These are phyloP conservation scores for Fusarium veterinarium DNA, from an alignment of 2,329 filamentous ascomycete species.

Conservation along the genomic window DNA sequence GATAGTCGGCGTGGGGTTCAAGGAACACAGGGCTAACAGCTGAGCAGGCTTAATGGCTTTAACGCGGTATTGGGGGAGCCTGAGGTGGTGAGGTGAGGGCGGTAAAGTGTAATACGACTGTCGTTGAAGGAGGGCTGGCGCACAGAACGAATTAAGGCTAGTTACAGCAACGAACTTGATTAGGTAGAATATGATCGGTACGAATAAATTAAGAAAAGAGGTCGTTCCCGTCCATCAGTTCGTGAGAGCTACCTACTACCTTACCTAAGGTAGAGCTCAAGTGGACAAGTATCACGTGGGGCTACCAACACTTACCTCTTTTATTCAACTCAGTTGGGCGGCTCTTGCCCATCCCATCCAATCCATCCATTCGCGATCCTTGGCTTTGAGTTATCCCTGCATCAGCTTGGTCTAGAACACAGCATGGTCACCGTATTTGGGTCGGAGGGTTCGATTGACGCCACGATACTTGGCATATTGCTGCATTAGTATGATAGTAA, in stretches of 20 bases:
- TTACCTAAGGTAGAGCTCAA: conserved; percentile 11
- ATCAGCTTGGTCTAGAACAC: conserved; percentile 24
- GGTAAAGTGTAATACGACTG: conserved; percentile 12
- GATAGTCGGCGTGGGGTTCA: conserved; percentile 36
- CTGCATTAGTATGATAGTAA: conserved; percentile 9
- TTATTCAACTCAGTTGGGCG: conserved; percentile 10
- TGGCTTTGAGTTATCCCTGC: conserved; percentile 27
- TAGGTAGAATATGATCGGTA: conserved; percentile 4
- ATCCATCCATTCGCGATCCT: conserved; percentile 24
- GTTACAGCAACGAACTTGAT: conserved; percentile 7
- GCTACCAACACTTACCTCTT: conserved; percentile 3
- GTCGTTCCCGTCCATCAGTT: conserved; percentile 1
- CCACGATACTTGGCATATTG: conserved; percentile 15
- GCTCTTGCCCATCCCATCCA: conserved; percentile 6
- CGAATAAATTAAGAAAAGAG: conserved; percentile 33
- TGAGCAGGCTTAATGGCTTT: conserved; percentile 14
- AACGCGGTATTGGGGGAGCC: conserved; percentile 8
- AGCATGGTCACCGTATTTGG: conserved; percentile 16
- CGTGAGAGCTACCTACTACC: conserved; percentile 18
- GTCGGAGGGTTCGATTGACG: neutral
- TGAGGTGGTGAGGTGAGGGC: neutral
- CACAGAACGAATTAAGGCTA: conserved; percentile 1
- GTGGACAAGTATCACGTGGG: conserved; percentile 44
- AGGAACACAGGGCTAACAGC: conserved; percentile 15
- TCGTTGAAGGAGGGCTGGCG: neutral